Base-by-base conservation (phyloP, 208 protist genomes). In the Trypanosoma mega region DNA sequence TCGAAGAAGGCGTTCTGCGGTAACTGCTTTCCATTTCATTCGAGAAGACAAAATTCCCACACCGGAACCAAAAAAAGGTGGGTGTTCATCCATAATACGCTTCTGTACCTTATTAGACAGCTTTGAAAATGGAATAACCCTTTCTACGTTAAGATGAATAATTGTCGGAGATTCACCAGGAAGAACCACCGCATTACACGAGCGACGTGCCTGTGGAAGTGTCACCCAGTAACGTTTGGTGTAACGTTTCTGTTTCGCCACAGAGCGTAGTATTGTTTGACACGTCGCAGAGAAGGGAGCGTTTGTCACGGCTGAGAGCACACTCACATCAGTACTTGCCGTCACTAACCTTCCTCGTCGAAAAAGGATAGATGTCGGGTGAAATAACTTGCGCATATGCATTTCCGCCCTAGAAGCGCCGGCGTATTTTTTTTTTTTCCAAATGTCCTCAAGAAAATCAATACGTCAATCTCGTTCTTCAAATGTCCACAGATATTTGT, bases 11-110 rank as follows among this genome's bases (percentile, higher is more conserved):
- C 89, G 77, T 39, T 83, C 81, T 16, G 83, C 78, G 18, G 72
- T 92, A 30, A 95, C 89, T 18, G 77, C 74, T 36, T 78, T 76
- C 85, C 89, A 95, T 68, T 95, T 95, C 49, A 78, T 70, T 2
- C 89, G 59, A 16, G 89, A 77, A 11, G 89, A 93, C 8, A 95
- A 59, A 64, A 95, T 95, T 30, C 85, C 89, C 20, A 95, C 89
- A 23, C 89, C 89, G 26, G 76, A 78, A n/a, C 83, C 83, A 63
- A 95, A 95, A 45, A 87, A 95, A 16, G 89, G 85, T 31, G 89
- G 89, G 50, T 90, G 66, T 57, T 95, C 85, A 52, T 95, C 89
- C 20, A 93, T 63, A 34, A 95, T 88, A 6, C 74, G 71, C 24
- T 74, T 80, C 50, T 93, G 89, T 14, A 75, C 53, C 12, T 63